Conservation (phyloP, 768 basidiomycete genomes). For the Dendrothele bispora region DNA sequence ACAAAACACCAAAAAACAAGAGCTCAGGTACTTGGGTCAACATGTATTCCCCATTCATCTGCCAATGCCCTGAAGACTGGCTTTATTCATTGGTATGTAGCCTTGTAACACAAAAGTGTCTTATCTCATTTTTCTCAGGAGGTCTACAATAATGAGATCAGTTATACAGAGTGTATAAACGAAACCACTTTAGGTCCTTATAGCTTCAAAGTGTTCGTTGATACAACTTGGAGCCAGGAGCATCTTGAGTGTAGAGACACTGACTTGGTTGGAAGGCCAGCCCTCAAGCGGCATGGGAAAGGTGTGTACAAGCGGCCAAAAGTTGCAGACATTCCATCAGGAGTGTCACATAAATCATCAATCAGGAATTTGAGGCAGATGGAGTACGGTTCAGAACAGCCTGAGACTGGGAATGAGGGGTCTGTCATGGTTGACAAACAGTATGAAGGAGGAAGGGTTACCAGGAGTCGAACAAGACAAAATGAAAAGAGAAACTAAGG, state of each 20-base stretch:
- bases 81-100: neutral
- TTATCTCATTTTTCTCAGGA: neutral
- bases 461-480: neutral
- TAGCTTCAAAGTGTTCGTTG: neutral
- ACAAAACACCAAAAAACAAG: neutral
- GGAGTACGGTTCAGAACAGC: neutral
- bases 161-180: neutral
- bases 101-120: neutral
- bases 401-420: neutral
- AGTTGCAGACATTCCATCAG: neutral
- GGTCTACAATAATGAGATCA: neutral
- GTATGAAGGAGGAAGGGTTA: neutral
- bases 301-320: neutral
- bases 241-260: neutral
- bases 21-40: neutral
- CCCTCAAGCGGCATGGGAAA: neutral
- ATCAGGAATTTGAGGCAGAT: neutral
- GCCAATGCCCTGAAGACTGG: neutral
- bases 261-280: neutral
- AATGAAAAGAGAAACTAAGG: too few relatives aligned
- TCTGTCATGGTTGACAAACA: too few relatives aligned
- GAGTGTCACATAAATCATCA: neutral
- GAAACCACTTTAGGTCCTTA: neutral
- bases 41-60: slow-evolving; percentile 1
- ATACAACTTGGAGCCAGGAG: neutral